Evolutionary conservation across 495 filamentous ascomycete species (phyloP), one percentile per base, ranked within the genome.

Genomic region (Tuber aestivum): DNA sequence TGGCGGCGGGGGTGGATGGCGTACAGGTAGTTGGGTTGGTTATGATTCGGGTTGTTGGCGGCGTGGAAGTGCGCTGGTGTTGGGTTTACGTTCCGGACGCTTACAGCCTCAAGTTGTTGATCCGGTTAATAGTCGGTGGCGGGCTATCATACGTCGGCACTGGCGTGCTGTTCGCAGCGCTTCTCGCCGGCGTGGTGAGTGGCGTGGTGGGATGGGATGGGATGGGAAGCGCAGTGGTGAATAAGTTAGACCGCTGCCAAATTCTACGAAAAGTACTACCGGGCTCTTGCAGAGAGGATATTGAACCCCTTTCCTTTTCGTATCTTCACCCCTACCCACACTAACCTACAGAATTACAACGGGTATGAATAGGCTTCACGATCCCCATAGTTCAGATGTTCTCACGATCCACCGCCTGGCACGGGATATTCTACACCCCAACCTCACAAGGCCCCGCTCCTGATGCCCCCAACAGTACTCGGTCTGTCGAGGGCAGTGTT

Each of bases 1-100:
- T 88, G 74, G 92, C 91, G 5, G 93, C 92, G 32, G 91, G 95
- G 87, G 87, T 97, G 79, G 93, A n/a, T 83, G 93, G 95, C 84
- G n/a, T n/a, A n/a, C n/a, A n/a, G n/a, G 91, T 95, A 2, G 87
- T 92, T 23, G 92, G 93, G 0, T 83, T 95, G n/a, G 88, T 95
- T 2, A 91, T 95, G 87, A 90, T 93, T 32, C 89, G 92, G 78
- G 85, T 89, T 56, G 73, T 85, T 20, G 84, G 87, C 74, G 37
- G 18, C 16, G 8, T 77, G 75, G 14, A 45, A 72, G 38, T 79
- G 85, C 48, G 23, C 48, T 8, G 0, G 48, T n/a, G 23, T 9
- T 56, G n/a, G 0, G 23, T 56, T 10, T 56, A 83, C 81, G 1
- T 84, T 88, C 32, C 35, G 86, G 0, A 69, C 81, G 1, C 86